Evolutionary conservation across 1,139 yeast genomes (phyloP), one percentile per base, ranked within the genome.

Genomic region (Suhomyces bokatorum): DNA sequence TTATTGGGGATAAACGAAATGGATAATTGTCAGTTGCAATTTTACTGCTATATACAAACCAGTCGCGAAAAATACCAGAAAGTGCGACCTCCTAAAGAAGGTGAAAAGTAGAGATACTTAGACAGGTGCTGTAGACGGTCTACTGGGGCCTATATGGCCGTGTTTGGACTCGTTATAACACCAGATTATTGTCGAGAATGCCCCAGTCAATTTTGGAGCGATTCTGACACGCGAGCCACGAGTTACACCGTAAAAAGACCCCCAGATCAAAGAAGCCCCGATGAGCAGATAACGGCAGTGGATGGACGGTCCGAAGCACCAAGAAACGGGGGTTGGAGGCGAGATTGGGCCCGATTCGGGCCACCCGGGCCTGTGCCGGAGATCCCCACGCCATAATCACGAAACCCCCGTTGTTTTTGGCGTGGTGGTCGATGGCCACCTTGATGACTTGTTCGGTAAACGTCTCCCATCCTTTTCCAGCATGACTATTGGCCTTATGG

Each of bases 371-470:
- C 43, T 85, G 90, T 0, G 99, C 99, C 2, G 97, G 97, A 8
- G 80, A 69, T 0, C 99, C 99, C 99, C 99, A 95, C 1, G 96
- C 87, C 71, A 93, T 70, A 27, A 93, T 77, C 4, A 85, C 95
- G 34, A 90, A 75, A 6, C 91, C 91, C 12, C 42, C 39, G n/a
- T 20, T 31, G 10, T 40, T 32, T 24, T 44, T 33, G 14, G 47
- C 43, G 46, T 71, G 72, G 50, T 60, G 67, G 16, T 62, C 71
- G 2, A 80, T 72, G 22, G 77, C 78, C 0, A 58, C 53, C 30
- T 75, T 68, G 20, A 90, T 77, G 2, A 83, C 89, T 37, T 78
- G 73, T 55, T 81, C 89, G 0, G 99, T 95, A 62, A 95, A 91
- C 33, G 70, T 70, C 59, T 91, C 98, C 99, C 99, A 95, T 1